Evolutionary conservation across 2,329 filamentous ascomycete genomes (phyloP).

Genomic region (Fusarium scirpi): DNA sequence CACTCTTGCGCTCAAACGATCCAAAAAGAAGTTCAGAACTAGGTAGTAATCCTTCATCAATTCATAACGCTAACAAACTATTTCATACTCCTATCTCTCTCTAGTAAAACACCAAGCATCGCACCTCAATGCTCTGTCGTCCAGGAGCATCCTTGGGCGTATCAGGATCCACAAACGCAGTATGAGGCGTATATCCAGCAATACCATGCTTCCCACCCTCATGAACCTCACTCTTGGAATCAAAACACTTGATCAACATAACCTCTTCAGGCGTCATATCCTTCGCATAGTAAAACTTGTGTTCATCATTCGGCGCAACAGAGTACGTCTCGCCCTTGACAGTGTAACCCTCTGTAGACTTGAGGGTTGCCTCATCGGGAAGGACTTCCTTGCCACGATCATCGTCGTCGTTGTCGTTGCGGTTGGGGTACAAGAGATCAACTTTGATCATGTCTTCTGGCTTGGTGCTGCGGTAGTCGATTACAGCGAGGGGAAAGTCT

Average conservation of each 20-base stretch:
- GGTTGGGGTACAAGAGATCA: constrained; percentile 43
- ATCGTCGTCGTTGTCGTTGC: constrained; percentile 36
- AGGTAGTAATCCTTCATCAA: not conserved
- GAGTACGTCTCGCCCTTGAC: constrained; percentile 43
- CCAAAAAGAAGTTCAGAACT: too few relatives aligned
- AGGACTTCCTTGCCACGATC: constrained; percentile 44
- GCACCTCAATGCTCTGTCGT: constrained; percentile 45
- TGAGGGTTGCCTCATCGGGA: constrained; percentile 23
- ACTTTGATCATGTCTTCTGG: constrained; percentile 44
- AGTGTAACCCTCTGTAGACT: constrained; percentile 40
- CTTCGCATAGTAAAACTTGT: constrained; percentile 46
- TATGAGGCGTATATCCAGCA: constrained; percentile 43
- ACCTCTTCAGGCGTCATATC: constrained; percentile 47
- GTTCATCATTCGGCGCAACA: constrained; percentile 34
- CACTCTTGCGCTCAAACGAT: too few relatives aligned
- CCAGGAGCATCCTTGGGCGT: constrained; percentile 39
- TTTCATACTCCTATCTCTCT: too few relatives aligned
- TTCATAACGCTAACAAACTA: constrained; percentile 2
- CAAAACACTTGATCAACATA: constrained; percentile 48
- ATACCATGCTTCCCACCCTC: constrained; percentile 34
- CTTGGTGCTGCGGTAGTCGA: constrained; percentile 42
- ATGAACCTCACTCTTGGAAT: constrained; percentile 44
- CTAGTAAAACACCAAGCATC: constrained; percentile 45
- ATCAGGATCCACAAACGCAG: constrained; percentile 42
- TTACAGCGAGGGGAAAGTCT: constrained; percentile 43